Base-by-base conservation (phyloP, 139 green algal genomes). In the Dunaliella primolecta region DNA sequence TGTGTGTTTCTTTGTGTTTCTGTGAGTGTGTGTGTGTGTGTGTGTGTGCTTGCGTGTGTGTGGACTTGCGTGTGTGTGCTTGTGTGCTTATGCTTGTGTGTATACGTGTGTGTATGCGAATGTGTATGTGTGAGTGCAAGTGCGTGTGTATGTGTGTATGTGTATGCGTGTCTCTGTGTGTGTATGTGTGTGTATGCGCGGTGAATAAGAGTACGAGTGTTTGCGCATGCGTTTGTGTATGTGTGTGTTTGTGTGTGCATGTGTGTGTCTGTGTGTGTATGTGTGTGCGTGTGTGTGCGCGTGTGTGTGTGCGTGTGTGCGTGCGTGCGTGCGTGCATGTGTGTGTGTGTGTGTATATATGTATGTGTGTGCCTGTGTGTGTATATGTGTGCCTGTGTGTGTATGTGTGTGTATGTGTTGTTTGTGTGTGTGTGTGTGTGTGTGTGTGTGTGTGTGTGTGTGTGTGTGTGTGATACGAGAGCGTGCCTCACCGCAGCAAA, bases 401-500 rank as follows among this genome's bases (percentile, higher is more conserved):
- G 15, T 64, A 64, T 15, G 15, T 64, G 46, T 64, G 46, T 64
- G 46, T 64, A 15, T 64, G n/a, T 64, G 15, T 64, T 7, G 46
- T 64, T 64, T 64, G 46, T 15, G 46, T 15, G 46, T 64, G 46
- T n/a, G 15, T 64, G 46, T 15, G 15, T 15, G 15, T 15, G 15
- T 64, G 46, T 15, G 7, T 25, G 15, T 25, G 46, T n/a, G n/a
- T n/a, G n/a, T n/a, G n/a, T n/a, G 15, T 64, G 46, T 15, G 15
- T 15, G 15, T 15, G 15, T 64, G 46, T 15, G 7, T 25, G 15
- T 25, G 46, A 64, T 64, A 64, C 46, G 15, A 7, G 15, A 7
- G 15, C 46, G 15, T 15, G 15, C 46, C 46, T 64, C 46, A 64
- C 84, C 91, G 87, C 34, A 90, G 37, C 36, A 86, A 34, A 20